Evolutionary conservation across 495 filamentous ascomycete species (phyloP).

Genomic region (Sporormia fimetaria): DNA sequence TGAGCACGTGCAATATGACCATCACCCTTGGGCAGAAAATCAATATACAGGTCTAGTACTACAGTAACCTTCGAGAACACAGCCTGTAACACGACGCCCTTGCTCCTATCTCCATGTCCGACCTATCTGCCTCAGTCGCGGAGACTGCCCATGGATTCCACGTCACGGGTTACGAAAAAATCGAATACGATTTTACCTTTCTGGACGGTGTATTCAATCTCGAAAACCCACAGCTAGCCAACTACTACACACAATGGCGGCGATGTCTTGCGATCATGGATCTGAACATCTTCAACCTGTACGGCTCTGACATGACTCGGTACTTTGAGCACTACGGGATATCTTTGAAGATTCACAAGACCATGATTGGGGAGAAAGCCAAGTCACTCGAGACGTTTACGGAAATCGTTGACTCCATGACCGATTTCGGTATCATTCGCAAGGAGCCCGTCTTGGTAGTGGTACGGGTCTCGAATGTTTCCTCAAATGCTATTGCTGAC

Average conservation of each 20-base stretch:
- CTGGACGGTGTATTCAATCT: conserved; percentile 49
- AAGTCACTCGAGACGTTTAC: conserved; percentile 52
- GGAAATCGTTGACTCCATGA: conserved; percentile 53
- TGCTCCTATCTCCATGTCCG: too few relatives aligned
- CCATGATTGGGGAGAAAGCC: conserved; percentile 53
- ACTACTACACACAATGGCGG: conserved; percentile 47
- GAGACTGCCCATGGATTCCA: conserved; percentile 47
- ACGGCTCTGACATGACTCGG: conserved; percentile 44
- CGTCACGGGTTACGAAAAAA: conserved; percentile 54
- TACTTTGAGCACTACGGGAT: conserved; percentile 48
- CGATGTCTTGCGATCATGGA: conserved; percentile 51
- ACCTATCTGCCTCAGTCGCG: conserved; percentile 46
- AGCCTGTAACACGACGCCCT: too few relatives aligned
- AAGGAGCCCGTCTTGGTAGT: conserved; percentile 35
- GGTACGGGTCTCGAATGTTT: not conserved
- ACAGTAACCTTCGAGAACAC: not conserved
- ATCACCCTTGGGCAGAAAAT: too few relatives aligned
- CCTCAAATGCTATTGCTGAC: not conserved
- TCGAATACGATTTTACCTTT: conserved; percentile 57
- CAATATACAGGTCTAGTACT: not conserved
- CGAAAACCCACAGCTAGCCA: conserved; percentile 41
- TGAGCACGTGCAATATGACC: too few relatives aligned
- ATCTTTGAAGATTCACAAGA: conserved; percentile 48
- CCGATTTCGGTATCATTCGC: conserved; percentile 50
- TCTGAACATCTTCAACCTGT: conserved; percentile 47